Evolutionary conservation across 2,329 filamentous ascomycete genomes (phyloP), one percentile per base, ranked within the genome.

Genomic region (Pezicula rhizophila): DNA sequence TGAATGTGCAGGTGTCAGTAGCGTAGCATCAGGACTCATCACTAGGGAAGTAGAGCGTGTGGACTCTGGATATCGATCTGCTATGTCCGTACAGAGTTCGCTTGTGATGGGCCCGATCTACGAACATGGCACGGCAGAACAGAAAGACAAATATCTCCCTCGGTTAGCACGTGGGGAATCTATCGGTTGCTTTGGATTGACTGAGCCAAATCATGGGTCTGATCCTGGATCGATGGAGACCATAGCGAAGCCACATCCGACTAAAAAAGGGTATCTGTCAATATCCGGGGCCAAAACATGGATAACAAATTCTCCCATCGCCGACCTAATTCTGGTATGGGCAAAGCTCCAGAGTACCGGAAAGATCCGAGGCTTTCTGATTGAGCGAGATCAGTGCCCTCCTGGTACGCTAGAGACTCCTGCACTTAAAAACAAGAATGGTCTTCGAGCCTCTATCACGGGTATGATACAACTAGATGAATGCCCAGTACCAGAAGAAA

Each of bases 391-490:
- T 58, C 78, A 89, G 58, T 95, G 91, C 62, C 90, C 91, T 2
- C 76, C 88, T 0, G 92, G 93, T 2, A 95, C 91, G 1, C 76
- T 97, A 11, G 89, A 93, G 67, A 99, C 93, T 5, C 93, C 93
- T 1, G 73, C 87, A 10, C 85, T 99, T 67, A 95, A 93, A 74
- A 82, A 97, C 73, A 99, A 99, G 78, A 96, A 87, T 53, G 93
- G 91, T 1, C 80, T 99, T 28, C 79, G 93, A 51, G 93, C 93
- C 11, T 95, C 89, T 11, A 87, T 96, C 55, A 99, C 93, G 1
- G 93, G 93, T 49, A 97, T 97, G 93, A 96, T 99, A 57, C 90
- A 96, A 59, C 78, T 99, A 64, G 92, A 96, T 55, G 83, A 87
- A 54, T 91, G 88, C 57, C 92, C 93, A 1, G 89, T 99, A 0